phyloP scores from a whole-genome alignment of 2,329 filamentous ascomycete genomes.

The Paecilomyces fulvus region DNA sequence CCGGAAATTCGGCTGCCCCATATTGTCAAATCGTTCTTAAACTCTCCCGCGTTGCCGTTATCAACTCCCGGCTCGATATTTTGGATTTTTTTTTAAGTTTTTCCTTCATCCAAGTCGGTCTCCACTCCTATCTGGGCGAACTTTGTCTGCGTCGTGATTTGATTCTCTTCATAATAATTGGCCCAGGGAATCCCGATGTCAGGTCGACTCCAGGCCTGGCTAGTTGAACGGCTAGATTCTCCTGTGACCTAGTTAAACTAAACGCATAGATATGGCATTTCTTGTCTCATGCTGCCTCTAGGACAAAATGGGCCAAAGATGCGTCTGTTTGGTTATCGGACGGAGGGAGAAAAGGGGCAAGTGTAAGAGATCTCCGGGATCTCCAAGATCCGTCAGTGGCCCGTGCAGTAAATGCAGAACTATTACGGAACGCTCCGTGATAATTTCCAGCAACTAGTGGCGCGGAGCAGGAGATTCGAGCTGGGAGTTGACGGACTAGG shows the following conservation, averaged over 20 bases:
- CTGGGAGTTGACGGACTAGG: background rate
- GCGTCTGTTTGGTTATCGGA: background rate
- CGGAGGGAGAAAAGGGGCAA: background rate
- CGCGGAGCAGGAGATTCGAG: background rate
- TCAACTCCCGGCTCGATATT: too few species aligned
- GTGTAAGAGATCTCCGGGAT: background rate
- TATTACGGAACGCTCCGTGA: background rate
- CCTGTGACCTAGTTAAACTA: background rate
- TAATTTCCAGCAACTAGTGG: background rate
- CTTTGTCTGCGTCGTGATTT: background rate
- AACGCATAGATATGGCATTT: background rate
- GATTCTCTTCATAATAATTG: background rate
- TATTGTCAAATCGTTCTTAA: background rate
- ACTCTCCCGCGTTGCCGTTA: too few species aligned
- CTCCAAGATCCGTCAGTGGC: background rate
- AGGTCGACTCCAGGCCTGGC: background rate
- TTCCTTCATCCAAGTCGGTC: background rate
- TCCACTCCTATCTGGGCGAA: background rate
- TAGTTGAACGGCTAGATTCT: background rate
- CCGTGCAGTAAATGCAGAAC: background rate
- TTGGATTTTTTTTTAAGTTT: too few species aligned
- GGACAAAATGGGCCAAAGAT: background rate
- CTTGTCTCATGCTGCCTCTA: background rate
- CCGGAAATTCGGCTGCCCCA: background rate
- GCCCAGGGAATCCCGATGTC: background rate